Percentiles rank a stretch among this genome's conserved stretches.
phyloP scores from a whole-genome alignment of 2,329 filamentous ascomycete genomes.

The Curvularia verruculosa region DNA sequence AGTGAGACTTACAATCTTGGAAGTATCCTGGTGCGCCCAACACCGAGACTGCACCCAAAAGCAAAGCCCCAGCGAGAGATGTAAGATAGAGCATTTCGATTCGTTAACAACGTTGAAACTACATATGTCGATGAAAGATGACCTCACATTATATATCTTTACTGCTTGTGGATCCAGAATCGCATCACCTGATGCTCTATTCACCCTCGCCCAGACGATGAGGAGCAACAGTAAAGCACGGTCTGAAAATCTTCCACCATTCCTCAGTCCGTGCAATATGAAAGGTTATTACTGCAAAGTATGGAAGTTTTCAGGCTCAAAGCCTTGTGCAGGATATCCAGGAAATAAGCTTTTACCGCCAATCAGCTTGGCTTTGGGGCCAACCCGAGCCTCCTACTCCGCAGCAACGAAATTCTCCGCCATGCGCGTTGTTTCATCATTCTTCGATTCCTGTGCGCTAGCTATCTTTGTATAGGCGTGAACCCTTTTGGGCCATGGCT shows the following conservation, averaged over 20 bases:
- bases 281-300: not conserved
- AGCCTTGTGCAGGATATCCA: not conserved
- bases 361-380: not conserved
- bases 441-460: too few species aligned
- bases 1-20: constrained; percentile 10
- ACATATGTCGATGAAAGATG: not conserved
- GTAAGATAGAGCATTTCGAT: constrained; percentile 10
- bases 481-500: too few species aligned
- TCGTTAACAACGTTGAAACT: not conserved
- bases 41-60: constrained; percentile 12
- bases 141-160: not conserved
- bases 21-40: constrained; percentile 16
- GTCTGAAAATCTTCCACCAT: constrained; percentile 2
- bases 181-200: not conserved
- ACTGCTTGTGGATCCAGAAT: constrained; percentile 1
- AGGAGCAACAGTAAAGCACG: not conserved
- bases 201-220: not conserved
- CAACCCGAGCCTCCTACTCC: not conserved
- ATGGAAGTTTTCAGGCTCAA: not conserved
- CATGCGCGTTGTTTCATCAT: constrained; percentile 2
- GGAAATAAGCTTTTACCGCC: not conserved
- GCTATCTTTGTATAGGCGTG: too few species aligned
- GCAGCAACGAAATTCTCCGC: constrained; percentile 1
- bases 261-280: not conserved
- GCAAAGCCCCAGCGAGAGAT: constrained; percentile 14